Evolutionary conservation across 495 filamentous ascomycete species (phyloP).

Genomic region (Neurospora terricola): DNA sequence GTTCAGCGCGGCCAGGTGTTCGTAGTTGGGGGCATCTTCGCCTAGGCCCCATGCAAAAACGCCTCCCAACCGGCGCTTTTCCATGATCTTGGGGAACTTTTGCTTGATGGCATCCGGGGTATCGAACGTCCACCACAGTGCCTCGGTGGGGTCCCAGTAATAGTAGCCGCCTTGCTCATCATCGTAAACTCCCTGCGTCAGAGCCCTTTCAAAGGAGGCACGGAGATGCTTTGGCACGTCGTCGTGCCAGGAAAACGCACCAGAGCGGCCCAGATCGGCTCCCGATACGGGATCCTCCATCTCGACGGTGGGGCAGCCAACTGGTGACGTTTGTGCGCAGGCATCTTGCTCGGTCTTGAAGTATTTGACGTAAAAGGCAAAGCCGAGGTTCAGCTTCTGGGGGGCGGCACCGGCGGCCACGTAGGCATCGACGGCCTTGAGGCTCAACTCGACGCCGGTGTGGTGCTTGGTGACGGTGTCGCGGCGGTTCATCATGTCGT

Average conservation of each 20-base stretch:
- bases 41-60: slow-evolving; percentile 68
- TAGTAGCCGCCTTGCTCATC: slow-evolving; percentile 53
- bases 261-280: slow-evolving; percentile 51
- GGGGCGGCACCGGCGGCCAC: slow-evolving; percentile 44
- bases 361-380: slow-evolving; percentile 68
- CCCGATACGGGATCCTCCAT: slow-evolving; percentile 59
- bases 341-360: slow-evolving; percentile 49
- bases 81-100: slow-evolving; percentile 55
- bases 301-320: slow-evolving; percentile 52
- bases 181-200: slow-evolving; percentile 46
- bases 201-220: slow-evolving; percentile 41
- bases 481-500: slow-evolving; percentile 70
- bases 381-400: slow-evolving; percentile 57
- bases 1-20: slow-evolving; percentile 51
- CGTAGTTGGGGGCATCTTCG: slow-evolving; percentile 53
- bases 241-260: slow-evolving; percentile 52
- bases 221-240: slow-evolving; percentile 35
- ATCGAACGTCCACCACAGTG: slow-evolving; percentile 71
- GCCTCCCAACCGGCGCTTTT: slow-evolving; percentile 50
- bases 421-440: slow-evolving; percentile 50
- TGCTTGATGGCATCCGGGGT: slow-evolving; percentile 48
- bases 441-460: slow-evolving; percentile 45
- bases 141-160: slow-evolving; percentile 50
- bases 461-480: slow-evolving; percentile 60
- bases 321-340: slow-evolving; percentile 35